Percentiles rank a stretch among this genome's conserved stretches.
Conservation (phyloP, 2,329 filamentous ascomycete species). For the Waltergamsia citrina region DNA sequence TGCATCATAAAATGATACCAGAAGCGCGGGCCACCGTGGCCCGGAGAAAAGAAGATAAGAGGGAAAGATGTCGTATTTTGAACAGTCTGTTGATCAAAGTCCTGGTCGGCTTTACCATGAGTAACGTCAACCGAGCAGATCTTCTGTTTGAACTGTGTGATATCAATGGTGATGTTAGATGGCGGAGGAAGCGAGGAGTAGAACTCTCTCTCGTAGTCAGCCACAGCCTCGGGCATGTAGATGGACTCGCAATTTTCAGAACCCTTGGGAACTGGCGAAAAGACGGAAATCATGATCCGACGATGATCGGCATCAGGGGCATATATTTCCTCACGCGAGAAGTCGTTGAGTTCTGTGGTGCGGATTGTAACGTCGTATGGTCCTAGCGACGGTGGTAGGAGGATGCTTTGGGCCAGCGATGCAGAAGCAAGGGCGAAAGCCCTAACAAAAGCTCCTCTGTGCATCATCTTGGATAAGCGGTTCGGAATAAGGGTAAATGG, state of each 20-base stretch:
- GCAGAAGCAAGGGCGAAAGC: not conserved
- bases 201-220: not conserved
- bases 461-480: conserved; percentile 1
- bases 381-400: conserved; percentile 1
- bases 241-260: conserved; percentile 4
- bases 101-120: conserved; percentile 1
- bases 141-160: conserved; percentile 2
- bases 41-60: conserved; percentile 1
- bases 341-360: conserved; percentile 6
- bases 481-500: not conserved
- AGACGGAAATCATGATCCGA: conserved; percentile 7
- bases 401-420: conserved; percentile 3
- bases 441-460: not conserved
- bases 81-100: not conserved
- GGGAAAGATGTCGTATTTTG: conserved; percentile 2
- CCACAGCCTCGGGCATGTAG: conserved; percentile 5
- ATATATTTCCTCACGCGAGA: conserved; percentile 4
- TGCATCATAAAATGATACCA: conserved; percentile 4
- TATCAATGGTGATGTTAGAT: conserved; percentile 4
- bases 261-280: conserved; percentile 4
- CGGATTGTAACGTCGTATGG: conserved; percentile 3
- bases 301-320: conserved; percentile 3
- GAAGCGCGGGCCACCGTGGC: not conserved
- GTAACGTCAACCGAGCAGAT: conserved; percentile 4
- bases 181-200: conserved; percentile 2